Evolutionary conservation across 108 stramenopile species (phyloP), one percentile per base, ranked within the genome.

Genomic region (Cyclotella cryptica): DNA sequence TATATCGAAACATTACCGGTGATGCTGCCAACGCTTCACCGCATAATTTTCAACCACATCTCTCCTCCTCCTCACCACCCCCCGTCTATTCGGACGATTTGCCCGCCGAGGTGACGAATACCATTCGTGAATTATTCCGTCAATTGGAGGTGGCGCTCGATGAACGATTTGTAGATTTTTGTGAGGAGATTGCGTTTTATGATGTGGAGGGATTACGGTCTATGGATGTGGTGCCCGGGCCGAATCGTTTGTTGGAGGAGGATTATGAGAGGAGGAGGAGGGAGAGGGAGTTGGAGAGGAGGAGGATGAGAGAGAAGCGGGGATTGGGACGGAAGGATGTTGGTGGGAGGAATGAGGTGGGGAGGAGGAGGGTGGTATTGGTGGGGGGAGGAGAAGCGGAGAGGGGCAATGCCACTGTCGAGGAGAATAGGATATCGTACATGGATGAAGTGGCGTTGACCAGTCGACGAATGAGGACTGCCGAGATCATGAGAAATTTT

Each of bases 401-500:
- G 7, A 21, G 4, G 44, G 9, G 19, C 2, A 42, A 58, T 66
- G 43, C 26, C 2, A 51, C 40, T 17, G 17, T 14, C 8, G 51
- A 54, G n/a, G 64, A 30, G 3, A 24, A 67, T 47, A 57, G 42
- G 54, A 35, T 28, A 22, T 44, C 72, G 14, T 81, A 81, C 68
- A 74, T 81, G 73, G 52, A 74, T 52, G 73, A 74, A 73, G 52
- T 81, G 15, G 49, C 80, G 19, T 26, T 40, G 14, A 57, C 80
- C 0, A 70, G 69, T 68, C 74, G 69, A 64, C 60, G 79, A 39
- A 84, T 89, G 86, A 66, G 83, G 46, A 88, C 92, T 0, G 65
- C 52, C 21, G 94, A 95, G 54, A 89, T 95, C 21, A 52, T 95
- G 13, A 71, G 82, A 18, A 93, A 95, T 67, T 85, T 91, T 57